Percentiles rank a stretch among this genome's conserved stretches.
These are phyloP conservation scores for Oehlia diaphana DNA, from an alignment of 192 early-diverging fungal genomes.

Conservation along the genomic window DNA sequence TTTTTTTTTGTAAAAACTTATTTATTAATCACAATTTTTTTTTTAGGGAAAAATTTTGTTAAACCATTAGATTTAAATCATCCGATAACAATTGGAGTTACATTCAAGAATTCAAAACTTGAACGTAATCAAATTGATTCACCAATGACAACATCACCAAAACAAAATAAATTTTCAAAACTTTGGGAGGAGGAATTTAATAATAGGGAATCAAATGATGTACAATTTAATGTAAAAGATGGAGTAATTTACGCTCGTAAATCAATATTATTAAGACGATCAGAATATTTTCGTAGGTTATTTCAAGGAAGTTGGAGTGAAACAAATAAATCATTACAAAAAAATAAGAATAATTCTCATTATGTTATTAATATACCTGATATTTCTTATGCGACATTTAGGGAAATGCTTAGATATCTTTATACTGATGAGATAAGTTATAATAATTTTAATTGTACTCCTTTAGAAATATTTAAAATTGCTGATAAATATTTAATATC, in stretches of 20 bases:
- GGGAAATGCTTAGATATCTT: constrained; percentile 21
- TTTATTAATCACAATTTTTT: too few relatives aligned
- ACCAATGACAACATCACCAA: not conserved
- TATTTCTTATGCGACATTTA: not conserved
- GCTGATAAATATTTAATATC: constrained; percentile 24
- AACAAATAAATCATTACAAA: not conserved
- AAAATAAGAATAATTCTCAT: not conserved
- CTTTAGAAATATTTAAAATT: constrained; percentile 7
- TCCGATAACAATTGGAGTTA: too few relatives aligned
- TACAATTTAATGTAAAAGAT: constrained; percentile 5
- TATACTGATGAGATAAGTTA: constrained; percentile 7
- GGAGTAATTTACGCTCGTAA: constrained; percentile 10
- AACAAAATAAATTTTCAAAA: not conserved
- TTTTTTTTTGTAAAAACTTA: too few relatives aligned
- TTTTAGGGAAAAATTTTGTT: too few relatives aligned
- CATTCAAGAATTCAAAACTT: too few relatives aligned
- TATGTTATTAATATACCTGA: not conserved
- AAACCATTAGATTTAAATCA: too few relatives aligned
- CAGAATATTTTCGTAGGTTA: constrained; percentile 29
- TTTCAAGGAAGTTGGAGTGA: constrained; percentile 28
- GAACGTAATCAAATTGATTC: too few relatives aligned
- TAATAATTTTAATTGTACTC: not conserved
- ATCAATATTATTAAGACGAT: constrained; percentile 12
- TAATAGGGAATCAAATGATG: not conserved
- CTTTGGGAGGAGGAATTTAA: constrained; percentile 5